Evolutionary conservation across 257 asterid species (phyloP).

Genomic region (Schizonepeta tenuifolia): DNA sequence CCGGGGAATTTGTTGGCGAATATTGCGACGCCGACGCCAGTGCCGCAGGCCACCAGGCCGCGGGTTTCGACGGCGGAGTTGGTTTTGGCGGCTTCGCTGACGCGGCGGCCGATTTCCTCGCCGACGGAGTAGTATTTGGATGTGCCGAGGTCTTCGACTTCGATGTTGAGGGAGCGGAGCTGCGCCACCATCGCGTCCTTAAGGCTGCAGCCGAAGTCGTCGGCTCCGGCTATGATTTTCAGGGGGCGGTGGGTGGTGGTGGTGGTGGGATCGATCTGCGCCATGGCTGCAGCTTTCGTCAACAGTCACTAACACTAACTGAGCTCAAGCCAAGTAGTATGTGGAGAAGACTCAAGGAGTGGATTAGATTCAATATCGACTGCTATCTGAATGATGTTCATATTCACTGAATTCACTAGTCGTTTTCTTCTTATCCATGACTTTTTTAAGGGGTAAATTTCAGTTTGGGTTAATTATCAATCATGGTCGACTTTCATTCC

Average conservation of each 20-base stretch:
- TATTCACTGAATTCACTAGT: too few relatives aligned
- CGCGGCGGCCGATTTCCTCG: slow-evolving; percentile 78
- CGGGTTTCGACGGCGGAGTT: slow-evolving; percentile 55
- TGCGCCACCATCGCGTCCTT: slow-evolving; percentile 59
- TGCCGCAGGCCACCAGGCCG: slow-evolving; percentile 86
- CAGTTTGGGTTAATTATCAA: too few relatives aligned
- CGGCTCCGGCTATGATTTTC: slow-evolving; percentile 80
- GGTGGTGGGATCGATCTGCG: slow-evolving; percentile 33
- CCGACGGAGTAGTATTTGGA: slow-evolving; percentile 77
- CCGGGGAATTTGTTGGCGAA: slow-evolving; percentile 93
- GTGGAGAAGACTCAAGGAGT: too few relatives aligned
- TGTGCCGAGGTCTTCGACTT: slow-evolving; percentile 80
- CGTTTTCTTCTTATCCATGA: too few relatives aligned
- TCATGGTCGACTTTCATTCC: too few relatives aligned
- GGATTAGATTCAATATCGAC: too few relatives aligned
- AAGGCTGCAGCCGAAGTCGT: slow-evolving; percentile 68
- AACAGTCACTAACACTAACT: background rate
- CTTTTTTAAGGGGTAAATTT: too few relatives aligned
- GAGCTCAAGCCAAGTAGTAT: background rate
- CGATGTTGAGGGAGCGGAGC: slow-evolving; percentile 63
- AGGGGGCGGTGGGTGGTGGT: slow-evolving; percentile 42
- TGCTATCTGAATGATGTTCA: too few relatives aligned
- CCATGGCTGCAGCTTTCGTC: slow-evolving; percentile 43
- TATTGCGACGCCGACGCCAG: slow-evolving; percentile 85
- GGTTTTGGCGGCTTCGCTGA: slow-evolving; percentile 52